Conservation (phyloP, 345 rosid species). For the Trapa incisa region DNA sequence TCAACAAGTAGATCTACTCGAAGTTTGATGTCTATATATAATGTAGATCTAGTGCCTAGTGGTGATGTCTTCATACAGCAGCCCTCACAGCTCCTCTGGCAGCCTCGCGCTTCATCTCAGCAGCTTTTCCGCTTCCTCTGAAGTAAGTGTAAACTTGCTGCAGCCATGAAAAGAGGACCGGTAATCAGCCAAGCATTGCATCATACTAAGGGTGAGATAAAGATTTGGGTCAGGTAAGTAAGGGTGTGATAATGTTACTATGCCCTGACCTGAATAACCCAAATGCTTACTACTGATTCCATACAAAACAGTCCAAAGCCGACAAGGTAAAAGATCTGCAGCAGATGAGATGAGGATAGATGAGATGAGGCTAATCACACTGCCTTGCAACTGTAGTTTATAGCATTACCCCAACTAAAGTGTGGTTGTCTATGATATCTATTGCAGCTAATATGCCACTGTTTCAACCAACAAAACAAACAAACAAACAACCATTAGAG, state of each 20-base stretch:
- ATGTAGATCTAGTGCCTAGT: too few relatives aligned
- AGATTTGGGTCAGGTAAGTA: neutral
- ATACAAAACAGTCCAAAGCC: conserved; percentile 67
- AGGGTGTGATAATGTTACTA: too few relatives aligned
- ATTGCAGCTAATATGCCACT: conserved; percentile 89
- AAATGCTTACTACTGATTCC: conserved; percentile 69
- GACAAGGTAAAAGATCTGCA: conserved; percentile 72
- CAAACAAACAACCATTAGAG: neutral
- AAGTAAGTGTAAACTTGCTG: conserved; percentile 84
- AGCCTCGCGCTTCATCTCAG: conserved; percentile 42
- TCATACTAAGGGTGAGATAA: neutral
- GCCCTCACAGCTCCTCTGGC: conserved; percentile 15
- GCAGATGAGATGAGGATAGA: neutral
- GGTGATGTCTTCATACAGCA: too few relatives aligned
- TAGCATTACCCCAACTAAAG: conserved; percentile 60
- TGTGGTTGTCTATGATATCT: conserved; percentile 32
- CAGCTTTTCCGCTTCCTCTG: conserved; percentile 67
- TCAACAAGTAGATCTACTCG: too few relatives aligned
- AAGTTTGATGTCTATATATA: too few relatives aligned
- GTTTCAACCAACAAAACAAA: conserved; percentile 9
- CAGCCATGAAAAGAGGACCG: neutral
- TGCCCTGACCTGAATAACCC: conserved; percentile 72
- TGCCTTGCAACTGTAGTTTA: neutral
- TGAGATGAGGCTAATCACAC: neutral
- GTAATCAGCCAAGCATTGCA: neutral